These are phyloP conservation scores for Aegilops sharonensis DNA, from an alignment of 176 grass and related monocot genomes.

Conservation along the genomic window DNA sequence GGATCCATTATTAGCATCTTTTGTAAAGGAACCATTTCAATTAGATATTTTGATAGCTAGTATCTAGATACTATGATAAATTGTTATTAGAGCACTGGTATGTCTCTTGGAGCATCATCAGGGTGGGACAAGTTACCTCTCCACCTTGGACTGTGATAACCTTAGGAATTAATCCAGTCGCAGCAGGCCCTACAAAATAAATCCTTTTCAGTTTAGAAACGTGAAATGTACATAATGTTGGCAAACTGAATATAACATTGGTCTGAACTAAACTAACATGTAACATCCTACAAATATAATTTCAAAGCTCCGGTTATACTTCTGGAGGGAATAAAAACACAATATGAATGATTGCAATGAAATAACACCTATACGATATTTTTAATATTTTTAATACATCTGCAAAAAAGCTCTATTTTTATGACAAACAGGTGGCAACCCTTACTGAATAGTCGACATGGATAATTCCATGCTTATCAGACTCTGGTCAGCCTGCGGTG, in stretches of 20 bases:
- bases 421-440: not conserved
- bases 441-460: not conserved
- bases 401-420: not conserved
- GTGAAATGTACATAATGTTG: not conserved
- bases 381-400: not conserved
- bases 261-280: not conserved
- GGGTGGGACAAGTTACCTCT: slow-evolving; percentile 48
- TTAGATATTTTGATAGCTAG: not conserved
- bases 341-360: not conserved
- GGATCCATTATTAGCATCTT: slow-evolving; percentile 18
- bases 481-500: not conserved
- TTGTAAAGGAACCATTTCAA: not conserved
- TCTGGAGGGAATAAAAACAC: not conserved
- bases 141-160: slow-evolving; percentile 76
- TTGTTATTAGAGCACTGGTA: not conserved
- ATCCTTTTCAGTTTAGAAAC: not conserved
- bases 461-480: not conserved
- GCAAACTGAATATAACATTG: not conserved
- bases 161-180: slow-evolving; percentile 55
- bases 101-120: not conserved
- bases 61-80: not conserved
- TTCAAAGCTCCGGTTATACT: not conserved
- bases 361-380: no score
- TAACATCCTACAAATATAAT: not conserved
- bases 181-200: slow-evolving; percentile 39